A percentile compares a stretch with the other conserved stretches of the same genome.
Evolutionary conservation across 495 filamentous ascomycete genomes (phyloP).

Genomic region (Aspergillus wentii): DNA sequence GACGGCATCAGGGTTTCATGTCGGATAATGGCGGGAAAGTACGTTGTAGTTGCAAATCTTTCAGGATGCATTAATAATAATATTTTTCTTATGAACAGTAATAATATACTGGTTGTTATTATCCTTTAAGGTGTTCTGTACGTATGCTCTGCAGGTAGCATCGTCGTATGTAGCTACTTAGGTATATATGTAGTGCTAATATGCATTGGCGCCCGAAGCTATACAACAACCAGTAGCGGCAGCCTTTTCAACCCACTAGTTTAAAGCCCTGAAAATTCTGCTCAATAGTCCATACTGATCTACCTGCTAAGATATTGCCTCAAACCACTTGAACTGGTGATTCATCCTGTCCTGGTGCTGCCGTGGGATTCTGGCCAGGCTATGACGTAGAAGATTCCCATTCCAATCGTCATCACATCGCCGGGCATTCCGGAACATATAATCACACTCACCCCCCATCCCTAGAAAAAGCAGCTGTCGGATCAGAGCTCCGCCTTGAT

Average conservation of each 20-base stretch:
- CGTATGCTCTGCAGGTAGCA: background rate
- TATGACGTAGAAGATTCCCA: too few relatives aligned
- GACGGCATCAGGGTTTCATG: slow-evolving; percentile 15
- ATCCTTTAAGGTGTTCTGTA: slow-evolving; percentile 4
- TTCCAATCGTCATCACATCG: slow-evolving; percentile 31
- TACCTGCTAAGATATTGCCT: too few relatives aligned
- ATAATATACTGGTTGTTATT: too few relatives aligned
- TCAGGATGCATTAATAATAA: slow-evolving; percentile 3
- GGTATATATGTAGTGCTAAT: slow-evolving; percentile 1
- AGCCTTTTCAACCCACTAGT: too few relatives aligned
- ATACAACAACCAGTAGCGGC: too few relatives aligned
- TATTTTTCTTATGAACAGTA: too few relatives aligned
- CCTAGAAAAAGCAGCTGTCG: slow-evolving; percentile 10
- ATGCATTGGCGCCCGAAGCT: too few relatives aligned
- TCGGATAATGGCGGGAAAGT: slow-evolving; percentile 9
- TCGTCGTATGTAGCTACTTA: background rate
- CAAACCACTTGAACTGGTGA: too few relatives aligned
- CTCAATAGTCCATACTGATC: too few relatives aligned
- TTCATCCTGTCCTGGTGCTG: too few relatives aligned
- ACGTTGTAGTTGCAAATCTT: background rate
- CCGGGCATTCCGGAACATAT: slow-evolving; percentile 30
- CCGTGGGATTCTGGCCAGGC: too few relatives aligned
- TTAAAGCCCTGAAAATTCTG: too few relatives aligned
- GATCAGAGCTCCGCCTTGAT: slow-evolving; percentile 4
- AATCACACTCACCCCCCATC: slow-evolving; percentile 9